Base-by-base conservation (phyloP, 2,329 filamentous ascomycete species). In the Phaeosphaeriaceae sp. region DNA sequence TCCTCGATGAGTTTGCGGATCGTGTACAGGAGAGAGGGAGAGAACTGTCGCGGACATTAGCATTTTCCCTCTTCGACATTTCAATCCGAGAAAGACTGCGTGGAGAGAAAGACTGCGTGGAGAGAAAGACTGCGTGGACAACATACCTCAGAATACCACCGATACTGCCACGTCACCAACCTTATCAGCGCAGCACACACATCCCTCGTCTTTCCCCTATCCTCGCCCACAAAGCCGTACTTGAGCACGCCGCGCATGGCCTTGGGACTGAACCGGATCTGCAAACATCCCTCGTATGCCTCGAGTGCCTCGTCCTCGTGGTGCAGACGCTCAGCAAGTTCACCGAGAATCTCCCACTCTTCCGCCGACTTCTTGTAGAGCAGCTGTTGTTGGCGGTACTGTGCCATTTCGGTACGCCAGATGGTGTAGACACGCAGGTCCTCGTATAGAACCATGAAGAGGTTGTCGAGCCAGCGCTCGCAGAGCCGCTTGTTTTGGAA, bases 361-460 rank as follows among this genome's bases (percentile, higher is more conserved):
- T 97, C 93, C 1, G 94, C 91, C 1, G 91, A 95, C 81, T 98
- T 99, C 80, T 95, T 95, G 82, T 98, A 99, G 66, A 96, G 90
- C 78, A 97, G 89, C 61, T 94, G 91, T 77, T 98, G 94, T 53
- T 94, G 92, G 21, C 92, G 89, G 75, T 93, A 97, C 76, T 98
- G 94, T 0, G 93, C 91, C 88, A 98, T 95, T 77, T 99, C 95
- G 0, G 95, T 98, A 56, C 95, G 90, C 95, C 95, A 99, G 77
- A 99, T 99, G 13, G 95, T 99, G 82, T 99, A 99, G 47, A 99
- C 94, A 50, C 95, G 91, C 19, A 99, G 85, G 73, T 99, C 95
- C 78, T 99, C 95, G 76, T 99, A 99, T 2, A 99, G 85, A 0
- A 98, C 95, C 95, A 99, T 99, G 82, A 99, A 99, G 21, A 99